Percentiles rank a stretch among this genome's conserved stretches.
These are phyloP conservation scores for Clonostachys rhizophaga DNA, from an alignment of 2,329 filamentous ascomycete species.

Conservation along the genomic window DNA sequence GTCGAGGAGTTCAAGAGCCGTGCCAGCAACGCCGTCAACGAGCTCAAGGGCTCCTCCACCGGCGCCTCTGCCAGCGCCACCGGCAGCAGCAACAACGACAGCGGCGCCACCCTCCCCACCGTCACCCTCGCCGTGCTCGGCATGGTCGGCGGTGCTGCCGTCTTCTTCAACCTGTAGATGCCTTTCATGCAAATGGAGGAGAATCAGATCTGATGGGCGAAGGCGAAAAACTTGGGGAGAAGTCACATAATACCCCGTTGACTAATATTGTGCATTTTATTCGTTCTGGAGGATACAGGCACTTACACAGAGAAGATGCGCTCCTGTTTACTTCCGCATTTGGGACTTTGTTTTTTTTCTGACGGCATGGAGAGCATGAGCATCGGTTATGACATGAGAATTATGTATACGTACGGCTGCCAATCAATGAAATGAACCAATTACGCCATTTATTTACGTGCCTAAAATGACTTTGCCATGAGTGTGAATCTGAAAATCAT, in stretches of 20 bases:
- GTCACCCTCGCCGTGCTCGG: slow-evolving; percentile 39
- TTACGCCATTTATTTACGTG: neutral
- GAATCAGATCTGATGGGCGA: too few relatives aligned
- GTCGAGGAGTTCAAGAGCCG: slow-evolving; percentile 8
- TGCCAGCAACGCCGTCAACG: slow-evolving; percentile 9
- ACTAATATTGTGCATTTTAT: too few relatives aligned
- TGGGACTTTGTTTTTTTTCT: too few relatives aligned
- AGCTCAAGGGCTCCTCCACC: slow-evolving; percentile 3
- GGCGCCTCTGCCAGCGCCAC: slow-evolving; percentile 4
- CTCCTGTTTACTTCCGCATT: too few relatives aligned
- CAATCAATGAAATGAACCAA: neutral
- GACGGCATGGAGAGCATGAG: neutral
- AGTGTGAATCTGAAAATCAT: neutral
- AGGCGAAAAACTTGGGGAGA: too few relatives aligned
- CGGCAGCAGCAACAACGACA: slow-evolving; percentile 9
- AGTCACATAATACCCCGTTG: too few relatives aligned
- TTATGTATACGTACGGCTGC: neutral
- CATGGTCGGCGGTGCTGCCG: slow-evolving; percentile 38
- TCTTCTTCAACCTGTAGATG: slow-evolving; percentile 36
- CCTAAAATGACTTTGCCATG: neutral
- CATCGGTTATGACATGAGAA: neutral
- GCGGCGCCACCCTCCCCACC: slow-evolving; percentile 27
- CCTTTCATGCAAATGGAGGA: too few relatives aligned
- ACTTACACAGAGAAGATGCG: too few relatives aligned
- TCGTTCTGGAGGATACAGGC: too few relatives aligned